Conservation (phyloP, 1,284 basidiomycete species). For the Moesziomyces antarcticus region DNA sequence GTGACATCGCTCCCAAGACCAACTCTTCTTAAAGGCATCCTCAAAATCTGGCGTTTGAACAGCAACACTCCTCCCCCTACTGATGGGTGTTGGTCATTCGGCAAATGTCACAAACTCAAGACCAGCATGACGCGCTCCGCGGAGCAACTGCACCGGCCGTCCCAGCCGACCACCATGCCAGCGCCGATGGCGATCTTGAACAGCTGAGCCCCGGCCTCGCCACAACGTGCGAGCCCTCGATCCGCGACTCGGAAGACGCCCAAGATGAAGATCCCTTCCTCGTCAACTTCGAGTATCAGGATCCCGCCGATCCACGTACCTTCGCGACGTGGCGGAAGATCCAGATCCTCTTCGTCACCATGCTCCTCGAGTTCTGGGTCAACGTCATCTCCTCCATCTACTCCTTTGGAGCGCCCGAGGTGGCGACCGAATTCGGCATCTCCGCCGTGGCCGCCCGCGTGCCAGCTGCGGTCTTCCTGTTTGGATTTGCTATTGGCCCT, state of each 20-base stretch:
- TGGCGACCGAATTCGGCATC: conserved; percentile 41
- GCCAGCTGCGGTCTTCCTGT: conserved; percentile 52
- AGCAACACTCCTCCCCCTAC: neutral
- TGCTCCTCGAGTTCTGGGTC: conserved; percentile 39
- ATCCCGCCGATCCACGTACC: conserved; percentile 33
- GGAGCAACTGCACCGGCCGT: neutral
- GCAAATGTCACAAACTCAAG: neutral
- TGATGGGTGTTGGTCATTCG: neutral
- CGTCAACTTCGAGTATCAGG: conserved; percentile 35
- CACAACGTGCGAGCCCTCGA: conserved; percentile 5
- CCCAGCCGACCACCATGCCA: neutral
- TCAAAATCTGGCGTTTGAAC: neutral
- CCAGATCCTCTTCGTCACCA: conserved; percentile 37
- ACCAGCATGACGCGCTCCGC: neutral
- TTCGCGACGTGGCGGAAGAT: conserved; percentile 36
- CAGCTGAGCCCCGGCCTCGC: neutral
- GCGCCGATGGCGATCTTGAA: neutral
- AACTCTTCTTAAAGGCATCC: neutral
- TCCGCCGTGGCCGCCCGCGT: conserved; percentile 22
- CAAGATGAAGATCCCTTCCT: conserved; percentile 26
- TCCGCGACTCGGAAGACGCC: conserved; percentile 1
- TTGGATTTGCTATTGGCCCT: conserved; percentile 49
- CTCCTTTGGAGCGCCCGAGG: conserved; percentile 30
- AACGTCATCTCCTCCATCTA: conserved; percentile 52
- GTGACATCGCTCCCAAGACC: neutral